These are phyloP conservation scores for Claviceps sp. DNA, from an alignment of 2,329 filamentous ascomycete species.

Conservation along the genomic window DNA sequence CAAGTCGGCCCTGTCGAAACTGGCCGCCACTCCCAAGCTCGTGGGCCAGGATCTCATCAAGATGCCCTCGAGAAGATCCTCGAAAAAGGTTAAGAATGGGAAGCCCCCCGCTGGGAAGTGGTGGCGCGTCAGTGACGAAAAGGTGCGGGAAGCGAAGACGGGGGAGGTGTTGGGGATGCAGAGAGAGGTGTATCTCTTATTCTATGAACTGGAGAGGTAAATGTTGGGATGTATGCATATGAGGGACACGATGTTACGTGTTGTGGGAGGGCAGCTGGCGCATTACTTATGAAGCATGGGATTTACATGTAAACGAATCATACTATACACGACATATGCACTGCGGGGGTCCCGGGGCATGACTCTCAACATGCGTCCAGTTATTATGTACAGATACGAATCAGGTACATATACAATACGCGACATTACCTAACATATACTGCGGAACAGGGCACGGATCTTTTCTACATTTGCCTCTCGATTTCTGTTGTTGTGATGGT, in stretches of 20 bases:
- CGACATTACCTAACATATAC: too few species aligned
- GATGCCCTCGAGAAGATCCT: slow-evolving; percentile 8
- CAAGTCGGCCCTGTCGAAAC: slow-evolving; percentile 36
- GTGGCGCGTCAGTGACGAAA: slow-evolving; percentile 98
- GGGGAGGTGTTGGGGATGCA: slow-evolving; percentile 86
- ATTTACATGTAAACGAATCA: too few species aligned
- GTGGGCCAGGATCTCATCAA: slow-evolving; percentile 12
- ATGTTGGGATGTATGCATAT: not conserved
- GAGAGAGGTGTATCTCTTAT: slow-evolving; percentile 87
- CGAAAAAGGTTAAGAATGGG: slow-evolving; percentile 37
- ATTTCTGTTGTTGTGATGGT: too few species aligned
- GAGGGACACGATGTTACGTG: not conserved
- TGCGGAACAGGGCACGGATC: too few species aligned
- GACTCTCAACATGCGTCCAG: too few species aligned
- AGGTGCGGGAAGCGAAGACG: slow-evolving; percentile 88
- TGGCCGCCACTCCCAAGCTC: slow-evolving; percentile 25
- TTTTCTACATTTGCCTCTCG: too few species aligned
- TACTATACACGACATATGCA: too few species aligned
- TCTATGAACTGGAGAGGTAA: slow-evolving; percentile 72
- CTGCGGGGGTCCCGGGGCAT: too few species aligned
- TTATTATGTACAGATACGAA: too few species aligned
- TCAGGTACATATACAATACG: too few species aligned
- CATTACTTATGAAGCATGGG: too few species aligned
- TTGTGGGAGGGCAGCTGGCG: too few species aligned
- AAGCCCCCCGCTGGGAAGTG: slow-evolving; percentile 54